Conservation (phyloP, 148 eudicot species). For the Suaeda aralocaspica region DNA sequence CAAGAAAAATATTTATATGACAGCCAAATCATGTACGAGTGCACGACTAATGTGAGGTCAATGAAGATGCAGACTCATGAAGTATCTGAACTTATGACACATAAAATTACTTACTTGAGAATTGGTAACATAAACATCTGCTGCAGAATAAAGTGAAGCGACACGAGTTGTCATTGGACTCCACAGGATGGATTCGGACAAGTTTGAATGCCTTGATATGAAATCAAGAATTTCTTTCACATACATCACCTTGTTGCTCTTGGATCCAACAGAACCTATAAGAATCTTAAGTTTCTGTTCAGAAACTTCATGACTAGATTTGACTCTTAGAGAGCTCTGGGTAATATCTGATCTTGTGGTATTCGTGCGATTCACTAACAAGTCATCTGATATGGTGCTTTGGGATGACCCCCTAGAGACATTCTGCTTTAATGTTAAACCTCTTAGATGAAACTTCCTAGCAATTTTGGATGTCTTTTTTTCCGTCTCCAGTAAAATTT, state of each 20-base stretch:
- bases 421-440: slow-evolving; percentile 30
- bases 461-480: slow-evolving; percentile 28
- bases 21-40: not conserved
- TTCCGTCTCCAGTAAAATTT: slow-evolving; percentile 14
- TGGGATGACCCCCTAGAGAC: slow-evolving; percentile 2
- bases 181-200: slow-evolving; percentile 79
- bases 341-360: not conserved
- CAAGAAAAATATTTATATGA: not conserved
- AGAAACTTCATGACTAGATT: slow-evolving; percentile 29
- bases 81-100: not conserved
- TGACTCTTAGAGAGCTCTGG: not conserved
- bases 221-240: slow-evolving; percentile 67
- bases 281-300: slow-evolving; percentile 59
- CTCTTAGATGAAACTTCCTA: slow-evolving; percentile 41
- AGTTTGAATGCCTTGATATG: slow-evolving; percentile 52
- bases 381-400: slow-evolving; percentile 4
- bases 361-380: slow-evolving; percentile 10
- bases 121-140: slow-evolving; percentile 88
- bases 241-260: slow-evolving; percentile 84
- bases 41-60: not conserved
- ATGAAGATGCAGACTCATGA: slow-evolving; percentile 3
- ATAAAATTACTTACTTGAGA: slow-evolving; percentile 52
- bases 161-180: slow-evolving; percentile 87
- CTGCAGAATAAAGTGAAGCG: slow-evolving; percentile 93
- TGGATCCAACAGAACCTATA: slow-evolving; percentile 95